Evolutionary conservation across 2,329 filamentous ascomycete genomes (phyloP), one percentile per base, ranked within the genome.

Genomic region (Paraconiothyrium brasiliense): DNA sequence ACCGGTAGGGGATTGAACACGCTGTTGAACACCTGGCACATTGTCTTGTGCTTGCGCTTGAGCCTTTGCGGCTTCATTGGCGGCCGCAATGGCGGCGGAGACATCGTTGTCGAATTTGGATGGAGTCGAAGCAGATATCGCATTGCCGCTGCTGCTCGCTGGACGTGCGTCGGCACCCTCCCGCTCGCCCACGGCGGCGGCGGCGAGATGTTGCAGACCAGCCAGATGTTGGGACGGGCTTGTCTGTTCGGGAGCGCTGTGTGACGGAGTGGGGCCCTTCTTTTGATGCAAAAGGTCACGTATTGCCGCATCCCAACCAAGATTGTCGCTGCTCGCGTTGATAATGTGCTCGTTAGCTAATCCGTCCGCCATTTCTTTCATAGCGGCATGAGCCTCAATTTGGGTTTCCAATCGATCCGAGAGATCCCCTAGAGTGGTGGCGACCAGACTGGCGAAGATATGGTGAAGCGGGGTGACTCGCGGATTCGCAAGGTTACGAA

Each of bases 171-270:
- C 74, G 32, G 67, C 58, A 34, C 73, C 69, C 55, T 75, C 76
- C 16, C 76, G 74, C 59, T 78, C 76, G 16, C 76, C 76, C 0
- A 79, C 77, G 5, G 77, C 77, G 10, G 77, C 76, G 4, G 76
- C 77, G 22, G 77, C 76, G 3, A 79, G 75, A 56, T 79, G 76
- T 54, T 79, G 75, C 0, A 79, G 69, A 14, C 76, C 75, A 20
- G 71, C 75, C 73, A 79, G 77, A 57, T 78, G 75, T 56, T 77
- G 70, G 7, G 64, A 65, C 9, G 73, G 61, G 52, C 62, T 70
- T 7, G 67, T 67, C 46, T 71, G 75, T 27, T 77, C 76, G 3
- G 61, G 46, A 2, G 64, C 37, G 6, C 60, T 55, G 9, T 68
- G 70, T 5, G 68, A 59, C 0, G 73, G 69, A 4, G 68, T 67